Conservation (phyloP, 441 rosid species). For the Iberis amara region DNA sequence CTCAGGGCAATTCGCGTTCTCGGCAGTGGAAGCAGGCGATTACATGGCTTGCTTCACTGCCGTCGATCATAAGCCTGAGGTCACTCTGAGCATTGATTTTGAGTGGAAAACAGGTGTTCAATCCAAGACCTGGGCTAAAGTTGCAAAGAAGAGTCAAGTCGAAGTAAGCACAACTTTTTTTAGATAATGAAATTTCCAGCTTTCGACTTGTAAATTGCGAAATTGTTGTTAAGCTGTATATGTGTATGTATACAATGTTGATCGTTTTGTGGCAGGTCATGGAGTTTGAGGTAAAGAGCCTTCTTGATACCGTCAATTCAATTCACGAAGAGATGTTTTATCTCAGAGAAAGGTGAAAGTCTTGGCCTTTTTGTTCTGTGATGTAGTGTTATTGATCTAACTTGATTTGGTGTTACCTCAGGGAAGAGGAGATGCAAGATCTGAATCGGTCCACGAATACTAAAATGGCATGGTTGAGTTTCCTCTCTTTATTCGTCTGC, state of each 20-base stretch:
- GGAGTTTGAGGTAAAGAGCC: constrained; percentile 57
- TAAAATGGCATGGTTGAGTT: constrained; percentile 60
- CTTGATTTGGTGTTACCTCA: constrained; percentile 19
- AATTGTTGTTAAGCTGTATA: not conserved
- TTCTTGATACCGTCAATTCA: constrained; percentile 43
- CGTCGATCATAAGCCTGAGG: constrained; percentile 42
- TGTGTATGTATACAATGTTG: not conserved
- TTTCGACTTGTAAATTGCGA: not conserved
- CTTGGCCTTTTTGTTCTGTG: not conserved
- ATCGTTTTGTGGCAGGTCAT: constrained; percentile 37
- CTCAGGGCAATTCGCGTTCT: constrained; percentile 60
- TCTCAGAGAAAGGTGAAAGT: constrained; percentile 53
- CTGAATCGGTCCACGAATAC: constrained; percentile 46
- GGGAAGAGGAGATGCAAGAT: constrained; percentile 70
- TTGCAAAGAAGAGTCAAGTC: constrained; percentile 65
- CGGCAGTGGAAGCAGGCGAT: constrained; percentile 59
- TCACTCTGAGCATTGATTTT: constrained; percentile 43
- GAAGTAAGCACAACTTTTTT: constrained; percentile 37
- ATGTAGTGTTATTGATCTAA: not conserved
- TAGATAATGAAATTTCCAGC: not conserved
- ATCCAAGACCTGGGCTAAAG: constrained; percentile 57
- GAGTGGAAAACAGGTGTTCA: constrained; percentile 73
- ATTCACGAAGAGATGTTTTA: constrained; percentile 70
- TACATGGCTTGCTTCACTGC: constrained; percentile 63
- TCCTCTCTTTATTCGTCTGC: constrained; percentile 55